Percentiles rank a stretch among this genome's conserved stretches.
These are phyloP conservation scores for Ceratocystis colombiana DNA, from an alignment of 2,329 filamentous ascomycete genomes.

Conservation along the genomic window DNA sequence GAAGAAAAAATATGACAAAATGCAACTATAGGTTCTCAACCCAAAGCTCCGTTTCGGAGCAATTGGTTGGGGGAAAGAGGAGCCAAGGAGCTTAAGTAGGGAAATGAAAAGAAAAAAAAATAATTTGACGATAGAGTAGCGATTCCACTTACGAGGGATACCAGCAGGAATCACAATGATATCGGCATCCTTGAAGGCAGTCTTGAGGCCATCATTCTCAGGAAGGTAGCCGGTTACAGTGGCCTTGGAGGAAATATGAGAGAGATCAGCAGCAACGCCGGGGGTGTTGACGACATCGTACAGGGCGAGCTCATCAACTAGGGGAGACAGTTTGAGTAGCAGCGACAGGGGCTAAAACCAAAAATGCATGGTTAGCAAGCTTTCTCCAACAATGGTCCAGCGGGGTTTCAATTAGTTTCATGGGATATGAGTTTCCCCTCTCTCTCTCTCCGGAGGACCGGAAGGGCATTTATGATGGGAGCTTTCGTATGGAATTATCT, in stretches of 20 bases:
- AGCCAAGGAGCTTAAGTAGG: not conserved
- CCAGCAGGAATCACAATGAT: conserved; percentile 96
- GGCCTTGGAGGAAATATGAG: conserved; percentile 88
- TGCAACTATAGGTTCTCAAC: not conserved
- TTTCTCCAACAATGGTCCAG: conserved; percentile 24
- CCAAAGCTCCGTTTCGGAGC: conserved; percentile 13
- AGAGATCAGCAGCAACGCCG: conserved; percentile 90
- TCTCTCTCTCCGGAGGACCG: conserved; percentile 5
- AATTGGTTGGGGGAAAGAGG: conserved; percentile 21
- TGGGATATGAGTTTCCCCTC: not conserved
- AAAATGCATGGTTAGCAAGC: conserved; percentile 24
- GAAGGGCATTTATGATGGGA: not conserved
- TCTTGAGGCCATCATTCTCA: conserved; percentile 71
- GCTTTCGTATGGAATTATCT: conserved; percentile 29
- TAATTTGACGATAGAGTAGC: not conserved
- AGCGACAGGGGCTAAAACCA: conserved; percentile 74
- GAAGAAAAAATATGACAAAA: conserved; percentile 6
- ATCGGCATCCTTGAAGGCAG: conserved; percentile 84
- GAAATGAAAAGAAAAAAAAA: not conserved
- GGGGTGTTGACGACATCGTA: conserved; percentile 99
- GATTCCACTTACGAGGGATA: conserved; percentile 68
- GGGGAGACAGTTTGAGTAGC: conserved; percentile 80
- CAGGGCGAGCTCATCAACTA: conserved; percentile 83
- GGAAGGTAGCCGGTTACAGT: conserved; percentile 84
- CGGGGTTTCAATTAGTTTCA: conserved; percentile 13